Evolutionary conservation across 2,329 filamentous ascomycete genomes (phyloP), one percentile per base, ranked within the genome.

Genomic region (Hypoxylon sp.): DNA sequence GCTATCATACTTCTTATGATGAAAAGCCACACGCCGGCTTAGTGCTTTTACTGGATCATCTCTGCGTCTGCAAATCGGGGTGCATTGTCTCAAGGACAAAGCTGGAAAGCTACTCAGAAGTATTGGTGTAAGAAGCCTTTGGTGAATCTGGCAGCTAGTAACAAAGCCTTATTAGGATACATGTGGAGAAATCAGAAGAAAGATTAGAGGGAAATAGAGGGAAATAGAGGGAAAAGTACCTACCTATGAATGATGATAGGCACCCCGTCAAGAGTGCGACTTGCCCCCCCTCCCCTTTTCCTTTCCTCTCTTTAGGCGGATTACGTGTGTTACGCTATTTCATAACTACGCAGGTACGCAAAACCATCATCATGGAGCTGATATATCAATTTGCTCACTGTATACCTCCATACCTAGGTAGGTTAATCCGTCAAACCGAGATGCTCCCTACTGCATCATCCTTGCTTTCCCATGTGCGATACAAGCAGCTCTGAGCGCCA

Each of bases 41-140:
- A 4, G 9, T n/a, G 51, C 42, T 11, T 26, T 51, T 24, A 44
- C 37, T 42, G 11, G 19, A 26, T 44, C 2, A 46, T 35, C 17
- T 5, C 14, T 5, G 46, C 42, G 33, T 26, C 51, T 52, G 8
- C 6, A 59, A 52, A 9, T 22, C n/a, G 59, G 9, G 48, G 63
- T 65, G 42, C 48, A 33, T 68, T 68, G 58, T 68, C 53, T 26
- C 2, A 5, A 6, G 22, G 22, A 58, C 39, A 66, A 65, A 62
- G 53, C 24, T 6, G 2, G 10, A 19, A 50, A n/a, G 9, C 6
- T n/a, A 11, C 46, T 14, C 3, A 9, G n/a, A 44, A n/a, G 19
- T 13, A 44, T 19, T 5, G 29, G 5, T 22, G 22, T 11, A 55
- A 33, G 31, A 46, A 17, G 14, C 11, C 31, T 50, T 52, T 46